Conservation (phyloP, 306 rosid genomes). For the Vigna reflexopilosa region DNA sequence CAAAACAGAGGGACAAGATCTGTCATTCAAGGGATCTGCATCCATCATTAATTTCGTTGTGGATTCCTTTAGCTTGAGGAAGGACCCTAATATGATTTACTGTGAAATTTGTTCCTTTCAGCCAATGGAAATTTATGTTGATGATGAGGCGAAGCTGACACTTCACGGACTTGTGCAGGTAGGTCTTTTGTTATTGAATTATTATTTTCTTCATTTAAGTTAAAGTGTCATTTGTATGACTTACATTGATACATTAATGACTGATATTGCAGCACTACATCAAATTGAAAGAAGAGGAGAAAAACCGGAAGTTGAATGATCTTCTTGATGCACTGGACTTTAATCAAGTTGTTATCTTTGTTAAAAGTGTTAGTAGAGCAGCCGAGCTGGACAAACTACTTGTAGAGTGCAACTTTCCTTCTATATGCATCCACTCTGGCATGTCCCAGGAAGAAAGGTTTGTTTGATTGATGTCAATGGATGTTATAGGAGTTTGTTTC, state of each 20-base stretch:
- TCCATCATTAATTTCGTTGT: conserved; percentile 86
- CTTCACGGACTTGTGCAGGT: conserved; percentile 99
- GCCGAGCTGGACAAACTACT: conserved; percentile 98
- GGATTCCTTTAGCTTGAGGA: conserved; percentile 92
- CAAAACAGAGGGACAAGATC: conserved; percentile 70
- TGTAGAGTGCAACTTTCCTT: conserved; percentile 96
- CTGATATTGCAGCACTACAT: conserved; percentile 87
- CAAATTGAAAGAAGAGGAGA: conserved; percentile 94
- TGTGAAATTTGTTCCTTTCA: conserved; percentile 96
- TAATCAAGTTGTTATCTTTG: conserved; percentile 96
- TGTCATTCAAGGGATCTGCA: conserved; percentile 79
- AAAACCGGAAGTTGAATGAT: conserved; percentile 94
- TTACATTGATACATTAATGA: conserved; percentile 36
- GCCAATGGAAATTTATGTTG: conserved; percentile 99
- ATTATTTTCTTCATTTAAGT: neutral
- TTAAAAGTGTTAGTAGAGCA: conserved; percentile 96
- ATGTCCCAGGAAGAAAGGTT: conserved; percentile 99
- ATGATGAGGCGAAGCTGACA: conserved; percentile 97
- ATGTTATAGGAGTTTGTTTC: neutral
- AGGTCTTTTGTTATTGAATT: neutral
- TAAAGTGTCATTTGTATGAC: conserved; percentile 10
- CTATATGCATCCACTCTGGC: conserved; percentile 98
- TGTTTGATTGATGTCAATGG: conserved; percentile 25
- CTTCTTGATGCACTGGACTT: conserved; percentile 98
- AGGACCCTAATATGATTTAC: conserved; percentile 88